A percentile compares a stretch with the other conserved stretches of the same genome.
Conservation (phyloP, 441 rosid species). For the Corymbia citriodora region DNA sequence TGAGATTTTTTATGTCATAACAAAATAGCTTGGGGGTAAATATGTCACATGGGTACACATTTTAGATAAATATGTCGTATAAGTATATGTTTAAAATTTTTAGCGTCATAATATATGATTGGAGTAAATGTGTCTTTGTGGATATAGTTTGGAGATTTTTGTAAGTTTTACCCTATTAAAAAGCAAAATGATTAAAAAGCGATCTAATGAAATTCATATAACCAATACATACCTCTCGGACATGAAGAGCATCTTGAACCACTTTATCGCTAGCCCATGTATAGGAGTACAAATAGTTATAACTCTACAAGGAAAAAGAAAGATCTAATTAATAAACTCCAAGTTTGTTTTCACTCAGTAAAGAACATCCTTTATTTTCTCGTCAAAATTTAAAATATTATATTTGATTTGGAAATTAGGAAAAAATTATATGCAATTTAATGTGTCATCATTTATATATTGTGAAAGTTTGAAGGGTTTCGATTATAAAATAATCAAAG, state of each 20-base stretch:
- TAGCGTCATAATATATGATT: background rate
- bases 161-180: background rate
- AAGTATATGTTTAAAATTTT: too few relatives aligned
- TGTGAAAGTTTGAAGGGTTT: background rate
- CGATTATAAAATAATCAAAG: background rate
- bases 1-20: background rate
- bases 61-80: background rate
- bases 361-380: background rate
- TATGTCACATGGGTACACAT: background rate
- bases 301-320: background rate
- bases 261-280: slow-evolving; percentile 16
- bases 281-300: slow-evolving; percentile 12
- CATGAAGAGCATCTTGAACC: slow-evolving; percentile 15
- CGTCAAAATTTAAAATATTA: background rate
- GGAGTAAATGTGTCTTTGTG: background rate
- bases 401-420: background rate
- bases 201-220: background rate
- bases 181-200: background rate
- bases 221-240: slow-evolving; percentile 6
- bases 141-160: too few relatives aligned
- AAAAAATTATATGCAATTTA: background rate
- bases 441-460: background rate
- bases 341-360: background rate
- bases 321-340: background rate
- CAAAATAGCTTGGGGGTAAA: too few relatives aligned